Conservation (phyloP, 257 asterid genomes). For the Verbascum thapsus region DNA sequence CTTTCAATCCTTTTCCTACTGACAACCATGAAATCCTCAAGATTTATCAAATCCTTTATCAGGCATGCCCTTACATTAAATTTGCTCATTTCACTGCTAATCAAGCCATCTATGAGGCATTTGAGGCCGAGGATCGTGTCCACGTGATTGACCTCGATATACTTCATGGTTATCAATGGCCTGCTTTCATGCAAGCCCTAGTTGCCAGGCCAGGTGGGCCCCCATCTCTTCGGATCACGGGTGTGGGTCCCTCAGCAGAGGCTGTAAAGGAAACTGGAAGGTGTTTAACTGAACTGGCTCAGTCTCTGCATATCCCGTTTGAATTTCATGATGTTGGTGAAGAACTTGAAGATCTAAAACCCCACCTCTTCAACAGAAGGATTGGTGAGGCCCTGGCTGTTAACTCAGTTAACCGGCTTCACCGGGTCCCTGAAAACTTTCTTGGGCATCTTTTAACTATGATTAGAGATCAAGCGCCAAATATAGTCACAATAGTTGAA, state of each 20-base stretch:
- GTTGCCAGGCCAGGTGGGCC: conserved; percentile 87
- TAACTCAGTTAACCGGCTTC: conserved; percentile 73
- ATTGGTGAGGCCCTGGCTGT: conserved; percentile 89
- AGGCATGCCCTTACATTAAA: conserved; percentile 85
- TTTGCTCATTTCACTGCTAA: conserved; percentile 89
- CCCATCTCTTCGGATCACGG: conserved; percentile 76
- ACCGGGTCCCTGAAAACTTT: conserved; percentile 58
- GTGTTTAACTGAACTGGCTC: conserved; percentile 66
- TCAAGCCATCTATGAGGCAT: conserved; percentile 86
- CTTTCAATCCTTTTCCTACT: conserved; percentile 72
- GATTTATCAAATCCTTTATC: conserved; percentile 81
- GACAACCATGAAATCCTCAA: conserved; percentile 75
- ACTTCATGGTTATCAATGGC: conserved; percentile 93
- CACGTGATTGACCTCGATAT: conserved; percentile 85
- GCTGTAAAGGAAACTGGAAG: conserved; percentile 69
- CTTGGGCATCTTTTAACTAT: conserved; percentile 58
- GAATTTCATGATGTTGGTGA: conserved; percentile 81
- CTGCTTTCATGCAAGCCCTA: conserved; percentile 88
- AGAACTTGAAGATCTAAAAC: conserved; percentile 68
- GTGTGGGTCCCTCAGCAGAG: conserved; percentile 72
- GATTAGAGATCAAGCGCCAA: conserved; percentile 83
- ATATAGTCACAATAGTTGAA: conserved; percentile 84
- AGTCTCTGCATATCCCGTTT: conserved; percentile 75
- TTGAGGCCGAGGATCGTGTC: conserved; percentile 69
- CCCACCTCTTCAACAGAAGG: conserved; percentile 77